Evolutionary conservation across 2,329 filamentous ascomycete species (phyloP), one percentile per base, ranked within the genome.

Genomic region (Exophiala calicioides): DNA sequence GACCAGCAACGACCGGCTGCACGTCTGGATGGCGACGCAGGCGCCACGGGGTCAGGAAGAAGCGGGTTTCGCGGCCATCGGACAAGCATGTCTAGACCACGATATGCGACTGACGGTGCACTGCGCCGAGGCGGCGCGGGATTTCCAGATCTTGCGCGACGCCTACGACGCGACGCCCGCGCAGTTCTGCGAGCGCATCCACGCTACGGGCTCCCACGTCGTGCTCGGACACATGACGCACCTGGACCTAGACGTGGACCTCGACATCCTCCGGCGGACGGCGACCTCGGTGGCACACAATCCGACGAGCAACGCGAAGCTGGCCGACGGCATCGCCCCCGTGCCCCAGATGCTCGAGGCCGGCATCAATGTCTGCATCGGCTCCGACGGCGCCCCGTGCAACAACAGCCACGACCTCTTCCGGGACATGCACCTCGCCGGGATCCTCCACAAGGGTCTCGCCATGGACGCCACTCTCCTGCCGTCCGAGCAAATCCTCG

Each of bases 341-440:
- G 34, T 37, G 3, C 34, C 34, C 10, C 13, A 37, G 19, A 19
- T 37, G 85, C 60, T 74, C 13, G 50, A 59, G 0, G 65, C 62
- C 0, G 66, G 66, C 1, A 68, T 77, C 4, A 76, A 75, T 47
- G 67, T 78, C 3, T 62, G 63, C 0, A 60, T 78, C 0, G 76
- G 75, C 0, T 77, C 75, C 0, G 75, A 79, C 53, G 74, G 75
- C 0, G 75, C 74, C 0, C 74, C 75, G 1, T 78, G 75, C 56
- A 74, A 74, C 30, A 77, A 77, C 52, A 69, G 68, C 5, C 75
- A 73, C 55, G 74, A 77, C 50, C 67, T 77, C 58, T 57, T 77
- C 13, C 71, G 70, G 32, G 75, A 78, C 59, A 77, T 76, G 72
- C 73, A 74, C 36, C 64, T 78, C 1, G 73, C 75, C 0, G 68